Base-by-base conservation (phyloP, 345 rosid species). In the Lepidium africanum region DNA sequence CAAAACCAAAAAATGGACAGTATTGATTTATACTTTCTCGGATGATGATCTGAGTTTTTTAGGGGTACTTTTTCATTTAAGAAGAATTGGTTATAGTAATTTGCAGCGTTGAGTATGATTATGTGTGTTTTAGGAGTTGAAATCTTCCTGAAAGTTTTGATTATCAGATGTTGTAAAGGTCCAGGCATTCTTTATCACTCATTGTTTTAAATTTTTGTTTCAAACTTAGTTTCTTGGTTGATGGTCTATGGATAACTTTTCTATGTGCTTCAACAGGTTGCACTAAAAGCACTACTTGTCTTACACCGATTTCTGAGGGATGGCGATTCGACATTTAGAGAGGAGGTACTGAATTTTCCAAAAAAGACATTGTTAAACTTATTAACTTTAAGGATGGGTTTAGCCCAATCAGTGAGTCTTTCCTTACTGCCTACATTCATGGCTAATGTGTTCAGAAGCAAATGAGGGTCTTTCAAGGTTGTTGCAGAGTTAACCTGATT, bases 321-420 rank as follows among this genome's bases (percentile, higher is more conserved):
- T 51, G 97, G 97, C 7, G 97, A 90, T 81, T 90, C 92, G 6
- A 88, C 92, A 10, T 86, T 90, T 65, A 81, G 90, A 80, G 95
- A 87, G 71, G 92, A 90, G 74, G 57, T 90, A 30, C 67, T 85
- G 70, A 85, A 76, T 62, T 86, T 82, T 76, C 81, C 88, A 73
- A 59, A 86, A 82, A 80, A 92, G 87, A 57, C 51, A 82, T 90
- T 75, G 78, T 90, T 27, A 89, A 86, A 13, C 87, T 88, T 63
- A 80, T 95, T 51, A 85, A 86, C 78, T 90, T 90, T 71, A 90
- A 90, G 84, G 97, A 90, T 81, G 97, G 88, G 69, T 90, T 95
- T 1, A 88, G 90, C 76, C 85, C 97, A 5, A 79, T 74, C 40
- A 89, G 95, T 86, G 69, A 54, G 43, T 58, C 27, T 41, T 55